Evolutionary conservation across 176 grass and related monocot species (phyloP).

Genomic region (Puya raimondii): DNA sequence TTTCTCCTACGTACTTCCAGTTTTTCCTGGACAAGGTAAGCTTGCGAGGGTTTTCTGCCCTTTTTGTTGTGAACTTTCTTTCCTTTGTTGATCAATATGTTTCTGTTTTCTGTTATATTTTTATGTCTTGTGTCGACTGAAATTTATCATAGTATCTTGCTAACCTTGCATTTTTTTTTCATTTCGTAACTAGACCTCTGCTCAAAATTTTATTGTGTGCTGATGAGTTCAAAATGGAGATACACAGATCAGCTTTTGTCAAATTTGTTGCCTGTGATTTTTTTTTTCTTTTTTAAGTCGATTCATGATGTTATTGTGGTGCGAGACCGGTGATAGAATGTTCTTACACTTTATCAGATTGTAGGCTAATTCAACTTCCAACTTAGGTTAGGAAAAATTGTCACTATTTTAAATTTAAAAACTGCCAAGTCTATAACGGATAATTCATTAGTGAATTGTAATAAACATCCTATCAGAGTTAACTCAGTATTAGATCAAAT

Average conservation of each 20-base stretch:
- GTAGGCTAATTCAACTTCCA: too few species aligned
- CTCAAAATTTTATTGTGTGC: neutral
- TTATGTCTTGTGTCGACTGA: neutral
- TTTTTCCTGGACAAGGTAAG: constrained; percentile 98
- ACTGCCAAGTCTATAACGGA: too few species aligned
- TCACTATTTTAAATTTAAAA: too few species aligned
- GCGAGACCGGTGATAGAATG: neutral
- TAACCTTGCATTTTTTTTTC: neutral
- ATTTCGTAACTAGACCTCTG: neutral
- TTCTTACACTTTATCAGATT: neutral
- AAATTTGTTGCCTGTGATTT: too few species aligned
- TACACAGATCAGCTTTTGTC: too few species aligned
- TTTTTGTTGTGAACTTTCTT: neutral
- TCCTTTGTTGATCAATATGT: neutral
- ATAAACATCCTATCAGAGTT: too few species aligned
- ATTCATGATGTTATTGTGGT: neutral
- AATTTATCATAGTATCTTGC: neutral
- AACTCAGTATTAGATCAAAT: too few species aligned
- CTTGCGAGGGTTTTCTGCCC: neutral
- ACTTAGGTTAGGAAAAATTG: too few species aligned
- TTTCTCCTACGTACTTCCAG: constrained; percentile 94
- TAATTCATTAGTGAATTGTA: too few species aligned
- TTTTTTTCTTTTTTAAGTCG: neutral
- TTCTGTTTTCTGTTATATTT: neutral
- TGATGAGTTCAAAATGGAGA: neutral